Evolutionary conservation across 371 early-diverging fungal species (phyloP).

Genomic region (Cokeromyces recurvatus): DNA sequence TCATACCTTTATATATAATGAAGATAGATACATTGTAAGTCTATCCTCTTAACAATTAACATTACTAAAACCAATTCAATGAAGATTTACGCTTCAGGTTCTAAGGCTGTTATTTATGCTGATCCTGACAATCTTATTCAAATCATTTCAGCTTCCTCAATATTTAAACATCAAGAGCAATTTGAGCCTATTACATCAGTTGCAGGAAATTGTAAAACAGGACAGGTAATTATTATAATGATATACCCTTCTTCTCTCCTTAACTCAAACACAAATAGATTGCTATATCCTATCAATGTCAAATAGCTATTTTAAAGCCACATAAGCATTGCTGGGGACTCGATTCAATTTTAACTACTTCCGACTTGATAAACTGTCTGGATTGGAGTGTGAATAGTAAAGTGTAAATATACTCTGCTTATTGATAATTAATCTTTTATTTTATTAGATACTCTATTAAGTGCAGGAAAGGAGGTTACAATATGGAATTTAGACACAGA

Average conservation of each 20-base stretch:
- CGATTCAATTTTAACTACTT: conserved; percentile 13
- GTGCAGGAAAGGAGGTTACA: conserved; percentile 28
- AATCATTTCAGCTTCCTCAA: conserved; percentile 22
- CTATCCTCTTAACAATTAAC: neutral
- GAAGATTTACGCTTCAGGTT: conserved; percentile 47
- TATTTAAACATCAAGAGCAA: conserved; percentile 1
- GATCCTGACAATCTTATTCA: conserved; percentile 39
- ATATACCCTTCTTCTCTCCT: neutral
- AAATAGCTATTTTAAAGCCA: conserved; percentile 24
- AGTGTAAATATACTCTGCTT: neutral
- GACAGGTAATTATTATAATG: conserved; percentile 21
- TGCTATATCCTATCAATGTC: conserved; percentile 26
- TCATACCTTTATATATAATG: conserved; percentile 41
- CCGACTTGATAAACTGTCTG: conserved; percentile 19
- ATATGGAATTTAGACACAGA: conserved; percentile 23
- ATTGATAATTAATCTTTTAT: neutral
- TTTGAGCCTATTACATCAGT: conserved; percentile 26
- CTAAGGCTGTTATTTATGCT: conserved; percentile 44
- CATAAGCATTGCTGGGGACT: conserved; percentile 4
- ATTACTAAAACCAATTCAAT: neutral
- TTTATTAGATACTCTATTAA: conserved; percentile 27
- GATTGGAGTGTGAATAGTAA: conserved; percentile 46
- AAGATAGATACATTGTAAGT: conserved; percentile 53
- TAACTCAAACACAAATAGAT: too few relatives aligned
- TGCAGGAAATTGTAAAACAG: conserved; percentile 26